Evolutionary conservation across 805 yeast species (phyloP).

Genomic region (Metschnikowia gruessii): DNA sequence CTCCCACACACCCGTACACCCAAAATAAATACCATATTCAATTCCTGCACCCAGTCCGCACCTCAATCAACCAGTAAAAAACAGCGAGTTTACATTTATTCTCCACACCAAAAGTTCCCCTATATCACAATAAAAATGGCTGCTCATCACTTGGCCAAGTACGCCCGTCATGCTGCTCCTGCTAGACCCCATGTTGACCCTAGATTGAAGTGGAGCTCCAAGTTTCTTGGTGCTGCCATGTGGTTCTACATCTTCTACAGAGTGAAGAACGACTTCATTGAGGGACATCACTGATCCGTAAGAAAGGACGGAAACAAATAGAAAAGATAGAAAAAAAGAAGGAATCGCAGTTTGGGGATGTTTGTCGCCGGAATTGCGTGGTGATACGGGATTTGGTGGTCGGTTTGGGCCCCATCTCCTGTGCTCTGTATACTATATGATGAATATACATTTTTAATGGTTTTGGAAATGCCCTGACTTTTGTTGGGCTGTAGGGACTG

Average conservation of each 20-base stretch:
- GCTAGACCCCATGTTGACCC: conserved; percentile 65
- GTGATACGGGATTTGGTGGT: neutral
- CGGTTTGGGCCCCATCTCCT: neutral
- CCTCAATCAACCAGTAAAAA: too few species aligned
- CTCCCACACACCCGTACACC: too few species aligned
- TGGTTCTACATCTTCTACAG: conserved; percentile 88
- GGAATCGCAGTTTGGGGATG: too few species aligned
- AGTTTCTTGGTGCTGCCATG: conserved; percentile 77
- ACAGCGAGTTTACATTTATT: too few species aligned
- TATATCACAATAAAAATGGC: conserved; percentile 31
- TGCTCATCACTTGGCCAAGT: conserved; percentile 41
- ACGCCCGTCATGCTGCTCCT: conserved; percentile 55
- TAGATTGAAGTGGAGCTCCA: conserved; percentile 56
- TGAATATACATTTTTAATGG: conserved; percentile 7
- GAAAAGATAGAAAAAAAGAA: neutral
- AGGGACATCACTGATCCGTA: conserved; percentile 21
- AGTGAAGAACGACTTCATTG: conserved; percentile 56
- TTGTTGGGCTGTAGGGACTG: too few species aligned
- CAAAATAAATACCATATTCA: too few species aligned
- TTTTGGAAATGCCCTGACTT: too few species aligned
- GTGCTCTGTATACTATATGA: conserved; percentile 4
- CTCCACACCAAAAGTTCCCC: neutral
- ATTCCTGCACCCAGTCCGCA: too few species aligned
- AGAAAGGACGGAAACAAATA: too few species aligned
- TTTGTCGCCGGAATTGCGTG: too few species aligned